phyloP scores from a whole-genome alignment of 805 yeast genomes.

The Ogataea parapolymorpha region DNA sequence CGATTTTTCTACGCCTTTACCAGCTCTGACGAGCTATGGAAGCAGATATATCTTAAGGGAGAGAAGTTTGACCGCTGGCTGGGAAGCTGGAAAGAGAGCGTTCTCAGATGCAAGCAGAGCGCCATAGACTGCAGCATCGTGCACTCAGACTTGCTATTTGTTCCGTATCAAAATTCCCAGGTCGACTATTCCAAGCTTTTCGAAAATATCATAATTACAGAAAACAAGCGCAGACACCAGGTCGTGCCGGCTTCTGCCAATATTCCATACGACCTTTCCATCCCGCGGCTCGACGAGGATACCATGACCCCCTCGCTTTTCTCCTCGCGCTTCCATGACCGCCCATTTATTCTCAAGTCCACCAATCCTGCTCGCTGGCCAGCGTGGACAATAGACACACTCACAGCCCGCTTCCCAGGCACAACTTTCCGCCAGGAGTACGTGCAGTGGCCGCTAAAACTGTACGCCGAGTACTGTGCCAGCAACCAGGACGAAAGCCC shows the following conservation, averaged over 20 bases:
- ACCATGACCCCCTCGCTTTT: constrained; percentile 45
- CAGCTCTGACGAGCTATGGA: constrained; percentile 82
- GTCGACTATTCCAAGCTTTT: constrained; percentile 55
- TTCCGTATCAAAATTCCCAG: constrained; percentile 81
- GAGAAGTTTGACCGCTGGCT: constrained; percentile 45
- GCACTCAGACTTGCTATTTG: constrained; percentile 73
- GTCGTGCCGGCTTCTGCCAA: constrained; percentile 3
- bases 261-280: constrained; percentile 21
- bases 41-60: constrained; percentile 44
- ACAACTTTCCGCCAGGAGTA: constrained; percentile 79
- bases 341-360: constrained; percentile 52
- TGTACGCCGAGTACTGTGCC: constrained; percentile 59
- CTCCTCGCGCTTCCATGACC: constrained; percentile 38
- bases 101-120: constrained; percentile 43
- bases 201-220: constrained; percentile 46
- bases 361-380: constrained; percentile 48
- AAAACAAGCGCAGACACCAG: constrained; percentile 22
- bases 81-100: constrained; percentile 79
- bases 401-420: constrained; percentile 53
- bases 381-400: constrained; percentile 50
- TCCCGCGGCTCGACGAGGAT: constrained; percentile 51
- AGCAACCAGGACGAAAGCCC: constrained; percentile 79
- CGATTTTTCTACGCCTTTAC: constrained; percentile 67
- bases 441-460: constrained; percentile 69
- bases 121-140: constrained; percentile 46